These are phyloP conservation scores for Steccherinum ochraceum DNA, from an alignment of 768 basidiomycete genomes.

Conservation along the genomic window DNA sequence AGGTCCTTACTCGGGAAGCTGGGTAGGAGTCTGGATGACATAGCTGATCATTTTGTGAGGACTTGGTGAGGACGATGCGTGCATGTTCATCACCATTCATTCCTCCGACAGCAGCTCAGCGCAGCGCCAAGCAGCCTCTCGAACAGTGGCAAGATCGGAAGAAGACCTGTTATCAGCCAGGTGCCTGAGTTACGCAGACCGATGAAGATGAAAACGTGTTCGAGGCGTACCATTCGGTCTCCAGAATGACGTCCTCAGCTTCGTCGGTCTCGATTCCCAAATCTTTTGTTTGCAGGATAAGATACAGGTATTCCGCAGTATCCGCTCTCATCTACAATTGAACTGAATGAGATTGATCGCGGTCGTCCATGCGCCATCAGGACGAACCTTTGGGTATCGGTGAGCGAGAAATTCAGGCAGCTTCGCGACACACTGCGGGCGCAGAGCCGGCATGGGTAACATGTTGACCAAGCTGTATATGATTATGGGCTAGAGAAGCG, in stretches of 20 bases:
- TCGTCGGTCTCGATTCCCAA: conserved; percentile 58
- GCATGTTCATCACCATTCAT: too few relatives aligned
- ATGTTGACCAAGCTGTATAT: conserved; percentile 56
- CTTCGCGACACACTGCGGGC: conserved; percentile 34
- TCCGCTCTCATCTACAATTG: conserved; percentile 64
- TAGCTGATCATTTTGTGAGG: too few relatives aligned
- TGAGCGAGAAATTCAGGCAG: conserved; percentile 68
- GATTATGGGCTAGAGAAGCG: too few relatives aligned
- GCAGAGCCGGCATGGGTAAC: conserved; percentile 44
- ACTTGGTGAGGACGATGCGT: too few relatives aligned
- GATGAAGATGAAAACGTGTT: too few relatives aligned
- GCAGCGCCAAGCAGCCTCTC: conserved; percentile 35
- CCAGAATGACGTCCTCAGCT: conserved; percentile 63
- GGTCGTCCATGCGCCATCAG: not conserved
- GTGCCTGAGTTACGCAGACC: not conserved
- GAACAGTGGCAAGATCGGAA: conserved; percentile 29
- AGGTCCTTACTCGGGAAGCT: too few relatives aligned
- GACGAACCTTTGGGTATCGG: conserved; percentile 69
- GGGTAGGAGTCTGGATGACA: too few relatives aligned
- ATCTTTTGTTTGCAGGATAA: conserved; percentile 67
- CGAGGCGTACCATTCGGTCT: conserved; percentile 73
- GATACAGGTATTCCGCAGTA: conserved; percentile 79
- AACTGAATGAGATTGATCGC: not conserved
- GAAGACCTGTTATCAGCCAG: conserved; percentile 37
- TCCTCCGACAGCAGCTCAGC: conserved; percentile 31